Evolutionary conservation across 768 basidiomycete species (phyloP).

Genomic region (Mycena floridula): DNA sequence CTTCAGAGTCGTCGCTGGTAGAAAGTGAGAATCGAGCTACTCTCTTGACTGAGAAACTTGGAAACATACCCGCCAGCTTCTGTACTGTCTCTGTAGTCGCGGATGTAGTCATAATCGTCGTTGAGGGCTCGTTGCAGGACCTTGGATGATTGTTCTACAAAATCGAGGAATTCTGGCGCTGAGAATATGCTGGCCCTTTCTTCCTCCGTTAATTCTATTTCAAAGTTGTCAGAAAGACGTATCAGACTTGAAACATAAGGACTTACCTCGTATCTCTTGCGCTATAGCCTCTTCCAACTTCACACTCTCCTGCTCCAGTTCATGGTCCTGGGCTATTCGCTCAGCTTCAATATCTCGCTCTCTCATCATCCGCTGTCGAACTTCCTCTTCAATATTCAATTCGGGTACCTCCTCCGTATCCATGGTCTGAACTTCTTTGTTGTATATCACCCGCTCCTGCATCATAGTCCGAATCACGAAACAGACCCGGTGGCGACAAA

Average conservation of each 20-base stretch:
- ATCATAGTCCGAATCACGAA: conserved; percentile 1
- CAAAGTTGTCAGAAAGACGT: not conserved
- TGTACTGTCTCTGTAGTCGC: conserved; percentile 89
- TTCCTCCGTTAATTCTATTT: conserved; percentile 77
- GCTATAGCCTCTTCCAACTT: conserved; percentile 84
- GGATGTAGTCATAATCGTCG: conserved; percentile 94
- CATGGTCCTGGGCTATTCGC: conserved; percentile 62
- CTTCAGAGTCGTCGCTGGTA: conserved; percentile 82
- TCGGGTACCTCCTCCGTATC: conserved; percentile 51
- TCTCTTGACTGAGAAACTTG: not conserved
- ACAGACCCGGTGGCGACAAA: no score
- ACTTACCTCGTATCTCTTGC: conserved; percentile 72
- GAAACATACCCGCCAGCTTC: conserved; percentile 73
- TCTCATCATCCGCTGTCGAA: conserved; percentile 59
- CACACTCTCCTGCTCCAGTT: conserved; percentile 76
- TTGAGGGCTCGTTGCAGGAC: conserved; percentile 93
- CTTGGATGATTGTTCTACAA: conserved; percentile 92
- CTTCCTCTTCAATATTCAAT: conserved; percentile 59
- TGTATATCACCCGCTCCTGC: conserved; percentile 76
- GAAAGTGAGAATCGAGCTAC: conserved; percentile 2
- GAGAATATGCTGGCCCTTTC: conserved; percentile 75
- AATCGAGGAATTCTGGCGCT: conserved; percentile 90
- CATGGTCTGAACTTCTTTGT: conserved; percentile 80
- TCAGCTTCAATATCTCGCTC: conserved; percentile 73
- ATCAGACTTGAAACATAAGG: not conserved